Conservation (phyloP, 805 yeast genomes). For the Nakazawaea molendinolei region DNA sequence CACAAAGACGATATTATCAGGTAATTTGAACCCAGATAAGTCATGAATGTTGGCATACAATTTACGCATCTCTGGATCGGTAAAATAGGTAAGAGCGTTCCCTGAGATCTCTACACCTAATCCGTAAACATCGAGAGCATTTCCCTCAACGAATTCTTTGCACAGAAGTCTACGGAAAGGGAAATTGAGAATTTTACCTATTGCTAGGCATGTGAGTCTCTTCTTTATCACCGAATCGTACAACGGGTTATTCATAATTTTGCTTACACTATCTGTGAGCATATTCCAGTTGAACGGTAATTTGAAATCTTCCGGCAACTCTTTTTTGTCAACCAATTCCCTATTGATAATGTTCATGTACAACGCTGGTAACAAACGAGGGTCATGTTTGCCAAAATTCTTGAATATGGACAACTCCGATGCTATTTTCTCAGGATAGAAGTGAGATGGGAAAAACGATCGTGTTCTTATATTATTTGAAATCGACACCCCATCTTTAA, state of each 20-base stretch:
- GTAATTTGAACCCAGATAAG: neutral
- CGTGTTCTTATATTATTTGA: too few species aligned
- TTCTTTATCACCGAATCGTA: neutral
- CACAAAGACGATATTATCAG: slow-evolving; percentile 3
- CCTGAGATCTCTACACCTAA: neutral
- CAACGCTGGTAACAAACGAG: slow-evolving; percentile 7
- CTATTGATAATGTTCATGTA: slow-evolving; percentile 2
- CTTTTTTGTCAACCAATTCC: neutral
- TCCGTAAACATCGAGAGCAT: slow-evolving; percentile 1
- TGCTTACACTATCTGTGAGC: neutral
- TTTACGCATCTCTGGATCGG: neutral
- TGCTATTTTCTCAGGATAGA: slow-evolving; percentile 1
- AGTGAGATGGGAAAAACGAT: slow-evolving; percentile 2
- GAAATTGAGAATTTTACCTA: neutral
- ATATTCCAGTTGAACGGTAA: slow-evolving; percentile 12
- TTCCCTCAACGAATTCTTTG: neutral
- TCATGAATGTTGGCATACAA: slow-evolving; percentile 3
- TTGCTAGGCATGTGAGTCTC: neutral
- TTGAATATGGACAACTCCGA: neutral
- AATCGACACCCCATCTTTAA: too few species aligned
- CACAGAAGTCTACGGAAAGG: too few species aligned
- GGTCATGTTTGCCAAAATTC: slow-evolving; percentile 8
- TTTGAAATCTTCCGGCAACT: neutral
- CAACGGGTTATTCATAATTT: slow-evolving; percentile 1
- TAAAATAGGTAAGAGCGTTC: slow-evolving; percentile 3